Evolutionary conservation across 306 rosid genomes (phyloP).

Genomic region (Canavalia ensiformis): DNA sequence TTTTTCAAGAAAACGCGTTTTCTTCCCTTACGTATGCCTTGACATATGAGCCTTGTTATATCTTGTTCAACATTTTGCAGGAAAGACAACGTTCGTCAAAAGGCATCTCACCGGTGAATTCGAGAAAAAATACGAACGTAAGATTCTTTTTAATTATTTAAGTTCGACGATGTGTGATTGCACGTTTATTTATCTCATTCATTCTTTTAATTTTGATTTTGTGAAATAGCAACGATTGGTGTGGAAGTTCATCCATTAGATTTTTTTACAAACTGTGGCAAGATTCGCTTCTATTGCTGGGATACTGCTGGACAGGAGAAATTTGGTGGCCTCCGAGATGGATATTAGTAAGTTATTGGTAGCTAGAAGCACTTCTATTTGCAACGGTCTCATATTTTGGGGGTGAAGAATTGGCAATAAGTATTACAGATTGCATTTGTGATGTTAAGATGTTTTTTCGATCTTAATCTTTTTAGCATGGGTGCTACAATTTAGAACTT

Average conservation of each 20-base stretch:
- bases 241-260: slow-evolving; percentile 87
- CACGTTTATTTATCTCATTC: background rate
- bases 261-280: slow-evolving; percentile 82
- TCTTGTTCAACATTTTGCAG: slow-evolving; percentile 48
- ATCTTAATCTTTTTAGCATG: background rate
- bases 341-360: slow-evolving; percentile 61
- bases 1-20: too few relatives aligned
- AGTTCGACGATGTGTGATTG: background rate
- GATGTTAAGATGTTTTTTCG: too few relatives aligned
- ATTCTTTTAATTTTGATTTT: slow-evolving; percentile 12
- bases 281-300: slow-evolving; percentile 84
- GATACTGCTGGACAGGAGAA: slow-evolving; percentile 87
- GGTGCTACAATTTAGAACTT: too few relatives aligned
- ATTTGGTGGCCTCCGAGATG: slow-evolving; percentile 85
- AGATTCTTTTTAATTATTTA: background rate
- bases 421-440: background rate
- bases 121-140: slow-evolving; percentile 85
- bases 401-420: background rate
- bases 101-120: slow-evolving; percentile 87
- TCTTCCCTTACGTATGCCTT: too few relatives aligned
- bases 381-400: background rate
- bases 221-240: slow-evolving; percentile 70
- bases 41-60: background rate
- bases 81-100: slow-evolving; percentile 83
- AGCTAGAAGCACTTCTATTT: background rate